A percentile compares a stretch with the other conserved stretches of the same genome.
Conservation (phyloP, 768 basidiomycete genomes). For the Termitomyces sp. region DNA sequence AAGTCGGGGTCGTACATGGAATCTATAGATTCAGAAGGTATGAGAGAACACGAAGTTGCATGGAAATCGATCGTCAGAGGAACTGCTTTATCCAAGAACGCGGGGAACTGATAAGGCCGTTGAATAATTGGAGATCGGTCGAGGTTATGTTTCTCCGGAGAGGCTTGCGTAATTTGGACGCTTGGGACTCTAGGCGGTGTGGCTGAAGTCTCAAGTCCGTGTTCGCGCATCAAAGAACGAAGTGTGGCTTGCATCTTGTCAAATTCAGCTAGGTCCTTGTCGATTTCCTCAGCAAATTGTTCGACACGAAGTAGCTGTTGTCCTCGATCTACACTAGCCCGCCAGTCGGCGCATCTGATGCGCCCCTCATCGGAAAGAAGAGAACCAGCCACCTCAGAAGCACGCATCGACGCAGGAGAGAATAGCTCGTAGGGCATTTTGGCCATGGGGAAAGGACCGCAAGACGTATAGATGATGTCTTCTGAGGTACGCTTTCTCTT, state of each 20-base stretch:
- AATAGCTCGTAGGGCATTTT: slow-evolving; percentile 6
- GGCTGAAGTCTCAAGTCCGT: not conserved
- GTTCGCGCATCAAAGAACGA: not conserved
- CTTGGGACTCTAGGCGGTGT: slow-evolving; percentile 2
- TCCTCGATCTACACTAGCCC: not conserved
- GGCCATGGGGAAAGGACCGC: not conserved
- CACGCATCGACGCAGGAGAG: slow-evolving; percentile 3
- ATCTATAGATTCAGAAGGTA: not conserved
- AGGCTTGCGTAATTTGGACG: not conserved
- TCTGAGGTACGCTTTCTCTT: not conserved
- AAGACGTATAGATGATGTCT: not conserved
- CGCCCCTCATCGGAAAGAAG: not conserved
- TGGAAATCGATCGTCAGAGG: not conserved
- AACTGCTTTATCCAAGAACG: slow-evolving; percentile 3
- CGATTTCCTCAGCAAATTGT: not conserved
- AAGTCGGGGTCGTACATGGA: slow-evolving; percentile 5
- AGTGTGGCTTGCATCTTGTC: not conserved
- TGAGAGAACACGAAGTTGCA: not conserved
- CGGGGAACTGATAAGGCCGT: not conserved
- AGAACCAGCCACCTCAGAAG: slow-evolving; percentile 4
- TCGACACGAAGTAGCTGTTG: slow-evolving; percentile 1
- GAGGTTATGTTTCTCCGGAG: not conserved
- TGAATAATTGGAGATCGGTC: not conserved
- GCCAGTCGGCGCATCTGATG: slow-evolving; percentile 4
- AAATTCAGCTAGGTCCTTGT: not conserved